These are phyloP conservation scores for Polygonum maritimum DNA, from an alignment of 148 eudicot species.

Conservation along the genomic window DNA sequence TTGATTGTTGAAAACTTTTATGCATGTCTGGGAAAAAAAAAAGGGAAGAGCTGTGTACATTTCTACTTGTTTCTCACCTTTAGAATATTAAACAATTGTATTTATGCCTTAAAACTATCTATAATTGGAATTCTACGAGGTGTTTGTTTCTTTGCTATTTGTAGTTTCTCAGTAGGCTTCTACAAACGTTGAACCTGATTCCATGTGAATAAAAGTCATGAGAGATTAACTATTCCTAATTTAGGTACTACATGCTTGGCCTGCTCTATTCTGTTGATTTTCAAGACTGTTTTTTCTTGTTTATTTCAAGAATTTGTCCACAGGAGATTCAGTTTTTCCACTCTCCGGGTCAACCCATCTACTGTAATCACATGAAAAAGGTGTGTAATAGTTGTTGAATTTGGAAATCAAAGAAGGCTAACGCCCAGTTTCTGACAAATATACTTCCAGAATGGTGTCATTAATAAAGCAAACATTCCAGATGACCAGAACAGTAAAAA, in stretches of 20 bases:
- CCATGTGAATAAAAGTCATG: neutral
- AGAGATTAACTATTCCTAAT: too few species aligned
- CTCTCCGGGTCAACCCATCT: neutral
- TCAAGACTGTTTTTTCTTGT: neutral
- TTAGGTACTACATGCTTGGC: neutral
- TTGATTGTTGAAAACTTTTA: too few species aligned
- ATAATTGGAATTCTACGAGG: neutral
- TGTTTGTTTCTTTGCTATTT: neutral
- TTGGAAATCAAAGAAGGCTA: neutral
- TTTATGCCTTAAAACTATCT: neutral
- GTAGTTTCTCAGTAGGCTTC: too few species aligned
- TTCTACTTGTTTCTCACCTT: neutral
- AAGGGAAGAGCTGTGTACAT: neutral
- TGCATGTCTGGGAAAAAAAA: too few species aligned
- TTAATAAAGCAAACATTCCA: too few species aligned
- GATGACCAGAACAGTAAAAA: too few species aligned
- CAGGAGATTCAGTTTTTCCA: neutral
- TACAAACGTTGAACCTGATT: neutral
- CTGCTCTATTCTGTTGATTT: neutral
- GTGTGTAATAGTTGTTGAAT: neutral
- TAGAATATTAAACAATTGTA: neutral
- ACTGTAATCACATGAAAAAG: neutral
- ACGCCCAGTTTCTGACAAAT: neutral
- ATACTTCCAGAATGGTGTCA: neutral
- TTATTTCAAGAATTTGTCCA: neutral